Base-by-base conservation (phyloP, 148 eudicot genomes). In the Fagopyrum homotropicum region DNA sequence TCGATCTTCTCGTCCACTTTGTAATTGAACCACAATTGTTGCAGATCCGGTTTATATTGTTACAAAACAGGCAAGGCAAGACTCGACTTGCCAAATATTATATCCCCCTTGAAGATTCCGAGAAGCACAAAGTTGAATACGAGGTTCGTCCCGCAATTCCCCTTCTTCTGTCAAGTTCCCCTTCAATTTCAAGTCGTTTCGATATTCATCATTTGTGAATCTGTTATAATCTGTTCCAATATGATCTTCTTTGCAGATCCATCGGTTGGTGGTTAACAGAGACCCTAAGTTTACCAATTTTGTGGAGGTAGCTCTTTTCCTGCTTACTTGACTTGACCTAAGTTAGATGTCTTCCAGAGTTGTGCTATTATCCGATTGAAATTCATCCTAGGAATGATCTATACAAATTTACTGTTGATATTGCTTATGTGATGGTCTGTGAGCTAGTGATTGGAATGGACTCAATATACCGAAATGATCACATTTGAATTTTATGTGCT, bases 211-310 rank as follows among this genome's bases (percentile, higher is more conserved):
- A 61, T 10, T 0, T 29, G 5, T 15, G 43, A 47, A 22, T 61
- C 40, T 22, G 7, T 50, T 17, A 40, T 68, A 7, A 57, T 64
- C 7, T 61, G 9, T 15, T 52, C 7, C 74, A 29, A 16, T 26
- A 52, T 74, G 9, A 30, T 43, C 44, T 44, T 78, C 63, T 77
- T 48, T 52, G 52, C 79, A 96, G 99, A 97, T 92, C 87, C 98
- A 92, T 89, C 94, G 99, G 19, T 82, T 95, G 89, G 92, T 96
- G 4, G 98, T 96, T 4, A 96, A 96, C 74, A 86, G 99, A 86
- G 99, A 95, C 79, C 98, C 99, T 30, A 96, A 96, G 81, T 96
- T 96, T 85, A 96, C 99, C 45, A 96, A 96, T 83, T 92, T 96
- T 44, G 99, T 92, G 10, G 99, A 95, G 97, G 99, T 95, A 69